phyloP scores from a whole-genome alignment of 805 yeast genomes.

The Candida nanaspora region DNA sequence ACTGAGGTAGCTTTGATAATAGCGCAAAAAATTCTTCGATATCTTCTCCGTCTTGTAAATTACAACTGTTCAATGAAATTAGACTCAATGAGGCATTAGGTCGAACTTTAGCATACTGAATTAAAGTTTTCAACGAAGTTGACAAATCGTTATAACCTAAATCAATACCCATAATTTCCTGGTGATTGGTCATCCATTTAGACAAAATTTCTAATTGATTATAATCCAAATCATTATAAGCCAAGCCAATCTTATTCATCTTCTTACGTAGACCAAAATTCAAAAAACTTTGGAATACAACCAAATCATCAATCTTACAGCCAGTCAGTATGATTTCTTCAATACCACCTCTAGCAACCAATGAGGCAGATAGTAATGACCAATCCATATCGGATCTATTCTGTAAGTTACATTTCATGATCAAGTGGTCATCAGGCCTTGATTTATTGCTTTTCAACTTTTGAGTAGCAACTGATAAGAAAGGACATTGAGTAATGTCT shows the following conservation, averaged over 20 bases:
- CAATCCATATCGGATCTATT: constrained; percentile 78
- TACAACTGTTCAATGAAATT: constrained; percentile 61
- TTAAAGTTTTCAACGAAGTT: constrained; percentile 28
- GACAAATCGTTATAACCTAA: constrained; percentile 74
- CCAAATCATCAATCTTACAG: constrained; percentile 51
- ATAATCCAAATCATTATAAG: constrained; percentile 57
- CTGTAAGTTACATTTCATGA: constrained; percentile 40
- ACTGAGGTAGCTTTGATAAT: constrained; percentile 45
- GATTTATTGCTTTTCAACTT: constrained; percentile 24
- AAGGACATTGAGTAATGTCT: constrained; percentile 67
- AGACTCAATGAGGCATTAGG: constrained; percentile 29
- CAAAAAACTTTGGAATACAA: constrained; percentile 47
- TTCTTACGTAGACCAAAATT: constrained; percentile 44
- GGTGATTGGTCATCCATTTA: constrained; percentile 46
- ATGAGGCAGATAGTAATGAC: constrained; percentile 64
- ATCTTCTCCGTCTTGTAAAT: constrained; percentile 45
- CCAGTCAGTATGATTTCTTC: constrained; percentile 80
- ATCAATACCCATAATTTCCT: constrained; percentile 62
- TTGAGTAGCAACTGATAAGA: constrained; percentile 36
- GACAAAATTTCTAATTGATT: constrained; percentile 53
- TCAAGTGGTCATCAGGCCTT: constrained; percentile 17
- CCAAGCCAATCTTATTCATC: constrained; percentile 67
- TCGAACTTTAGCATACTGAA: constrained; percentile 22
- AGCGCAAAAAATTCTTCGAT: constrained; percentile 41
- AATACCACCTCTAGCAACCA: constrained; percentile 64